Conservation (phyloP, 768 basidiomycete genomes). For the Paxillus ammoniavirescens region DNA sequence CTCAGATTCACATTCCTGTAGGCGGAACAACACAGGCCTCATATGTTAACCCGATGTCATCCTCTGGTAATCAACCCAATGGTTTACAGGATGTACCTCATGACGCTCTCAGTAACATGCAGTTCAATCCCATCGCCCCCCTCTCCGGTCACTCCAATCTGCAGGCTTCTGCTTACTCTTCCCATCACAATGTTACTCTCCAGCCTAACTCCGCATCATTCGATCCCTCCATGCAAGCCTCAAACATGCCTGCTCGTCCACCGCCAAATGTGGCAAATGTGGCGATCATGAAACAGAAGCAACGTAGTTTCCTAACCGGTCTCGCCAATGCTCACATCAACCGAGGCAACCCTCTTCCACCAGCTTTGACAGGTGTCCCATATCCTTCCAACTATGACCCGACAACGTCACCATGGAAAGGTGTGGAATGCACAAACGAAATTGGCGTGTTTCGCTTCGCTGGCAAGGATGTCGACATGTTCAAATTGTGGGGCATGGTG, state of each 20-base stretch:
- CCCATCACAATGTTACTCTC: slow-evolving; percentile 33
- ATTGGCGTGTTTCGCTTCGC: slow-evolving; percentile 65
- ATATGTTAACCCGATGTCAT: slow-evolving; percentile 61
- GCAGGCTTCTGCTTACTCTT: slow-evolving; percentile 44
- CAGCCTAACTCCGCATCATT: slow-evolving; percentile 37
- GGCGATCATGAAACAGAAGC: slow-evolving; percentile 49
- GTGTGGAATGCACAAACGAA: slow-evolving; percentile 60
- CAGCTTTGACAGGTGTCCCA: slow-evolving; percentile 63
- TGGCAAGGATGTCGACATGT: slow-evolving; percentile 75
- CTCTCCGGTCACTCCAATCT: slow-evolving; percentile 39
- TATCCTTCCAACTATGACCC: slow-evolving; percentile 62
- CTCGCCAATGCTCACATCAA: slow-evolving; percentile 60
- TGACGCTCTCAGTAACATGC: slow-evolving; percentile 40
- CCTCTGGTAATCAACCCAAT: slow-evolving; percentile 26
- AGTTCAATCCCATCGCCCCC: slow-evolving; percentile 34
- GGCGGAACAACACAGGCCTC: slow-evolving; percentile 67
- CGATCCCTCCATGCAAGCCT: slow-evolving; percentile 44
- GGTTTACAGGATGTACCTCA: slow-evolving; percentile 41
- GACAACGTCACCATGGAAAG: slow-evolving; percentile 59
- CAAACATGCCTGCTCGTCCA: slow-evolving; percentile 38
- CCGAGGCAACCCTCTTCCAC: slow-evolving; percentile 67
- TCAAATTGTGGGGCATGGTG: slow-evolving; percentile 67
- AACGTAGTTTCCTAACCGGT: slow-evolving; percentile 56
- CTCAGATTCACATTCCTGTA: slow-evolving; percentile 31
- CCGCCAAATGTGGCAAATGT: slow-evolving; percentile 29